phyloP scores from a whole-genome alignment of 179 eudicot genomes.

The Monotropa hypopitys region DNA sequence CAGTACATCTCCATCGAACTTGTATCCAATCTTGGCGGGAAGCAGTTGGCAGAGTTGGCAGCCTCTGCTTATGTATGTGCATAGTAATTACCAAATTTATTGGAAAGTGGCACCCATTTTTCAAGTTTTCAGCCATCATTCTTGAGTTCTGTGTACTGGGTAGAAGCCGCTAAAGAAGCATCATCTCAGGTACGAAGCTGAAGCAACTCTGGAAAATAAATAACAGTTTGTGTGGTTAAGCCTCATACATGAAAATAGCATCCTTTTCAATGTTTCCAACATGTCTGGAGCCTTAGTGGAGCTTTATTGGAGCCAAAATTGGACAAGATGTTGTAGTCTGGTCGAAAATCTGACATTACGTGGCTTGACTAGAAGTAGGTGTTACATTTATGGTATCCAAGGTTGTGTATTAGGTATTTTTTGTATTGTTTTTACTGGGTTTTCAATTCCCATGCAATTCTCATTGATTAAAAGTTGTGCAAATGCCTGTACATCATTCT shows the following conservation, averaged over 20 bases:
- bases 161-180: neutral
- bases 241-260: neutral
- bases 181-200: neutral
- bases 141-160: neutral
- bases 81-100: conserved; percentile 5
- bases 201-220: neutral
- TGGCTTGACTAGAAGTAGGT: neutral
- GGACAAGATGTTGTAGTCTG: neutral
- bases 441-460: neutral
- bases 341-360: neutral
- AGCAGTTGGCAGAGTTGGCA: conserved; percentile 38
- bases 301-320: neutral
- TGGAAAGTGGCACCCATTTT: neutral
- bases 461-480: neutral
- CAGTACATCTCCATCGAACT: conserved; percentile 36
- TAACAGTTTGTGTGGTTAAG: neutral
- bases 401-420: neutral
- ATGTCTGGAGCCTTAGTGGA: neutral
- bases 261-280: neutral
- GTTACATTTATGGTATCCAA: neutral
- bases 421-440: neutral
- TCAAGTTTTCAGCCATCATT: neutral
- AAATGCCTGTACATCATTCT: neutral
- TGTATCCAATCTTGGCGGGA: conserved; percentile 37
- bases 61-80: conserved; percentile 12